Evolutionary conservation across 805 yeast species (phyloP).

Genomic region (Wickerhamomyces ciferrii): DNA sequence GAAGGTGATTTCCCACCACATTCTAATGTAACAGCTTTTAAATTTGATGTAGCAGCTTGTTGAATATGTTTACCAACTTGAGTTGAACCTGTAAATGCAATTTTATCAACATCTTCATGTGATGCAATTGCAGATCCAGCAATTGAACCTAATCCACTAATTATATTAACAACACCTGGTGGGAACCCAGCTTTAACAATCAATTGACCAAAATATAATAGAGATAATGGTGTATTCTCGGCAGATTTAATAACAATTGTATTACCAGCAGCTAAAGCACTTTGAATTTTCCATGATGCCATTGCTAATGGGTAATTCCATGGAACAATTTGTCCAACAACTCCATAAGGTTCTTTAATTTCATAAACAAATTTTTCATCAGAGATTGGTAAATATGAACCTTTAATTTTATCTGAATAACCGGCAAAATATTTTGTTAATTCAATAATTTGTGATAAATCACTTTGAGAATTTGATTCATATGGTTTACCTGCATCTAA

Average conservation of each 20-base stretch:
- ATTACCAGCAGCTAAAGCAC: conserved; percentile 75
- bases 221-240: conserved; percentile 70
- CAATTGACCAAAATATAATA: conserved; percentile 56
- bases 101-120: conserved; percentile 52
- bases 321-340: conserved; percentile 78
- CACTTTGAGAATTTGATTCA: conserved; percentile 60
- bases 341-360: conserved; percentile 71
- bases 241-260: conserved; percentile 70
- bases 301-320: conserved; percentile 83
- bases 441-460: conserved; percentile 56
- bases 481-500: conserved; percentile 76
- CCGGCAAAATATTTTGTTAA: conserved; percentile 71
- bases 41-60: conserved; percentile 51
- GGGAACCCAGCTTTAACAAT: conserved; percentile 72
- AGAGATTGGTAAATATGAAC: conserved; percentile 57
- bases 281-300: conserved; percentile 76
- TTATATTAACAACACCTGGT: conserved; percentile 68
- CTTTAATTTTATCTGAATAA: conserved; percentile 64
- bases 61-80: conserved; percentile 64
- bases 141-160: conserved; percentile 64
- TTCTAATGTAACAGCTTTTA: conserved; percentile 63
- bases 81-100: conserved; percentile 65
- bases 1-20: conserved; percentile 73
- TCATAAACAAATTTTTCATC: conserved; percentile 65
- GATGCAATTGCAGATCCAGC: conserved; percentile 66